A percentile compares a stretch with the other conserved stretches of the same genome.
Conservation (phyloP, 2,329 filamentous ascomycete genomes). For the Calonectria pseudoreteaudii region DNA sequence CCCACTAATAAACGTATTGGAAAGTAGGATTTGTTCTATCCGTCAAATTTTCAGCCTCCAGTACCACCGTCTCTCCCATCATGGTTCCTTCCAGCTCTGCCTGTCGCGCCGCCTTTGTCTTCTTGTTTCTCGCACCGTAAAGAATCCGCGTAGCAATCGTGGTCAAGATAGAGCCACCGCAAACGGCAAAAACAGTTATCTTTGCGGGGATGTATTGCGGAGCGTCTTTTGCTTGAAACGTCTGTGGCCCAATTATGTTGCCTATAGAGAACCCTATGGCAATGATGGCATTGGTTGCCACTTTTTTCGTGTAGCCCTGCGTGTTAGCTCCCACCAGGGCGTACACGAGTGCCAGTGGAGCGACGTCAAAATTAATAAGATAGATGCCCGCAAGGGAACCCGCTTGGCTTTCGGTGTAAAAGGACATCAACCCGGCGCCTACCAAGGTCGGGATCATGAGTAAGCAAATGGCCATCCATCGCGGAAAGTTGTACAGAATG, state of each 20-base stretch:
- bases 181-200: slow-evolving; percentile 39
- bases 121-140: slow-evolving; percentile 27
- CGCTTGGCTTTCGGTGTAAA: slow-evolving; percentile 33
- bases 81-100: neutral
- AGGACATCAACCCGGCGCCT: slow-evolving; percentile 44
- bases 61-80: neutral
- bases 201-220: slow-evolving; percentile 64
- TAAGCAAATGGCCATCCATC: slow-evolving; percentile 41
- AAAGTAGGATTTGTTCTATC: slow-evolving; percentile 26
- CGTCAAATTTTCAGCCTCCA: slow-evolving; percentile 10
- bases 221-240: slow-evolving; percentile 53
- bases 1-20: slow-evolving; percentile 25
- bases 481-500: slow-evolving; percentile 43
- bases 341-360: slow-evolving; percentile 64
- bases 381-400: slow-evolving; percentile 49
- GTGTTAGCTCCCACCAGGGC: slow-evolving; percentile 62
- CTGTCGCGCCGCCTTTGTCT: neutral
- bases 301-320: slow-evolving; percentile 59
- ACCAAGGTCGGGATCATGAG: slow-evolving; percentile 40
- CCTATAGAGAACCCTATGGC: slow-evolving; percentile 22
- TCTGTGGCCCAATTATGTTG: slow-evolving; percentile 35
- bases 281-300: slow-evolving; percentile 22
- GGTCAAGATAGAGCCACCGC: slow-evolving; percentile 21
- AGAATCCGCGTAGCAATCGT: slow-evolving; percentile 28
- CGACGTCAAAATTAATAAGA: slow-evolving; percentile 58